Evolutionary conservation across 2,329 filamentous ascomycete genomes (phyloP).

Genomic region (Endocalyx cinctus): DNA sequence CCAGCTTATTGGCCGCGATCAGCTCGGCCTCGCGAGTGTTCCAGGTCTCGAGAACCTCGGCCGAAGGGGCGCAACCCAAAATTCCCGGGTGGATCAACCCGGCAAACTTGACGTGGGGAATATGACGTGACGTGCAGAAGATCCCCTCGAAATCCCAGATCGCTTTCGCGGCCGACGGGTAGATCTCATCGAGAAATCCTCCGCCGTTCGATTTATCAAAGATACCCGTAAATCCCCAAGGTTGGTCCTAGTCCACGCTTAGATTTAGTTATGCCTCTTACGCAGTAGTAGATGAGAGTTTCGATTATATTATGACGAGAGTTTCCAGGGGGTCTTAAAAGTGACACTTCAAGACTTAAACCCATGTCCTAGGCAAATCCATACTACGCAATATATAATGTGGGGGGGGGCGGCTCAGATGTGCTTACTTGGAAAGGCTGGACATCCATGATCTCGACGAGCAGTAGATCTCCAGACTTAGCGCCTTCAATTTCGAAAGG

Average conservation of each 20-base stretch:
- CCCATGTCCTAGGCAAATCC: too few relatives aligned
- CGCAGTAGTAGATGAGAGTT: too few relatives aligned
- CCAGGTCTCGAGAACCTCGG: constrained; percentile 74
- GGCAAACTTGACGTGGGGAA: constrained; percentile 81
- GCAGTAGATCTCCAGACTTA: constrained; percentile 76
- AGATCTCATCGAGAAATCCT: constrained; percentile 83
- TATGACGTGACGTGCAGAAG: constrained; percentile 75
- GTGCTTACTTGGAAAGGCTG: constrained; percentile 87
- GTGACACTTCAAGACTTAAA: too few relatives aligned
- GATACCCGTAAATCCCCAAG: constrained; percentile 86
- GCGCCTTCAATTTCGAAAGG: constrained; percentile 84
- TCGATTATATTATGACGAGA: too few relatives aligned
- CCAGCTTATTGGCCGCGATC: constrained; percentile 62
- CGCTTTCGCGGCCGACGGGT: constrained; percentile 67
- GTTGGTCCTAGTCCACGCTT: too few relatives aligned
- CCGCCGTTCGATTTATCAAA: constrained; percentile 80
- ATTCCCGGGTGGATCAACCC: constrained; percentile 91
- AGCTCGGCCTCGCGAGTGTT: constrained; percentile 78
- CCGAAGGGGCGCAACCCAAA: constrained; percentile 79
- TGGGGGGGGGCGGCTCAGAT: too few relatives aligned
- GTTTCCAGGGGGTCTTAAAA: too few relatives aligned
- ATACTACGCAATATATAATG: too few relatives aligned
- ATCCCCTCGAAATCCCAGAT: constrained; percentile 57
- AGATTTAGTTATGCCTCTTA: too few relatives aligned
- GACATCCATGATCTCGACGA: constrained; percentile 90